Percentiles rank a stretch among this genome's conserved stretches.
These are phyloP conservation scores for Geranium rotundifolium DNA, from an alignment of 345 rosid genomes.

Conservation along the genomic window DNA sequence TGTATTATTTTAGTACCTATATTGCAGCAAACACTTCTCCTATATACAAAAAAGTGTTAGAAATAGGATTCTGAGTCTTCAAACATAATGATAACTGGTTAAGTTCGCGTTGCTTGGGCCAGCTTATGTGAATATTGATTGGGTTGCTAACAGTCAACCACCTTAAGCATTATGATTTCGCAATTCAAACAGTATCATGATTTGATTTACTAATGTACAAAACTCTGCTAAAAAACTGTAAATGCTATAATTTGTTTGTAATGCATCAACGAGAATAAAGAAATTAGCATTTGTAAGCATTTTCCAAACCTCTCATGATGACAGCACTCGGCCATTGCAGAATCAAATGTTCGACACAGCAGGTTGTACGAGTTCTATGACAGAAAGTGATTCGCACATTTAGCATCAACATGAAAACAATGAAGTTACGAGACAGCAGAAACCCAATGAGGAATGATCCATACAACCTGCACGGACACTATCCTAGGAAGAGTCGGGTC, in stretches of 20 bases:
- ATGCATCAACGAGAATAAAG: not conserved
- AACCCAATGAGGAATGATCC: not conserved
- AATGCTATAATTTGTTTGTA: not conserved
- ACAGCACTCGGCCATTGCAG: constrained; percentile 55
- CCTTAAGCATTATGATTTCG: not conserved
- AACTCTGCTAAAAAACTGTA: not conserved
- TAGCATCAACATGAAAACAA: not conserved
- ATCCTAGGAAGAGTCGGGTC: constrained; percentile 26
- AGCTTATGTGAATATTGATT: too few relatives aligned
- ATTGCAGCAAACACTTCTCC: not conserved
- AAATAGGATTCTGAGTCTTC: not conserved
- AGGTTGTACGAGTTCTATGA: constrained; percentile 41
- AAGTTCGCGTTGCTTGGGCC: too few relatives aligned
- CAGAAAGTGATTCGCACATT: not conserved
- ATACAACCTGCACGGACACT: constrained; percentile 38
- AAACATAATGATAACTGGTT: not conserved
- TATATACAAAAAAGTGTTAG: not conserved
- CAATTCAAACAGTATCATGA: not conserved
- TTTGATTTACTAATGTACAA: not conserved
- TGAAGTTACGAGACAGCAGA: not conserved
- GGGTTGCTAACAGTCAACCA: not conserved
- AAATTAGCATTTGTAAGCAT: not conserved
- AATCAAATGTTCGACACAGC: constrained; percentile 49
- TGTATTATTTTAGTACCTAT: not conserved
- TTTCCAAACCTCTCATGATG: constrained; percentile 41